These are phyloP conservation scores for Penicillium nordicum DNA, from an alignment of 2,329 filamentous ascomycete species.

Conservation along the genomic window DNA sequence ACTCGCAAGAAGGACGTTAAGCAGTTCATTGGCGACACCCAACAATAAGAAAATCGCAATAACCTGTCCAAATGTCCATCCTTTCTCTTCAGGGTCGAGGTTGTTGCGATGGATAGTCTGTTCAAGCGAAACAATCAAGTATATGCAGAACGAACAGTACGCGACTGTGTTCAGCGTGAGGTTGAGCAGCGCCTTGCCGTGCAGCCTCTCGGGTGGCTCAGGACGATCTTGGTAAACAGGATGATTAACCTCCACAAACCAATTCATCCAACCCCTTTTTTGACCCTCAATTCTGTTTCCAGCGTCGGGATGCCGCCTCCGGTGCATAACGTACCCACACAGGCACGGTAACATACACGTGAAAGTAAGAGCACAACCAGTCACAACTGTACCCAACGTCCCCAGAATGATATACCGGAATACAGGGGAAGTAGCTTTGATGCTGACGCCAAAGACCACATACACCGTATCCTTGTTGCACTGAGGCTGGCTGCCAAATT, in stretches of 20 bases:
- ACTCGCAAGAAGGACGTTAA: slow-evolving; percentile 16
- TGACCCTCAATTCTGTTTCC: neutral
- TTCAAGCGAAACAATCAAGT: slow-evolving; percentile 20
- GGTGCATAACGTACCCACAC: slow-evolving; percentile 3
- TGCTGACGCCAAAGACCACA: slow-evolving; percentile 17
- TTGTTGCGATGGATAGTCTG: slow-evolving; percentile 16
- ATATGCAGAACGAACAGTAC: slow-evolving; percentile 16
- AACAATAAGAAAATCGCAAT: slow-evolving; percentile 19
- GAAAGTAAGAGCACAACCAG: slow-evolving; percentile 9
- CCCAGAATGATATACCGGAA: slow-evolving; percentile 19
- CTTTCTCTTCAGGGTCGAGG: slow-evolving; percentile 12
- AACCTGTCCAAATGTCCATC: slow-evolving; percentile 19
- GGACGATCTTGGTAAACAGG: neutral
- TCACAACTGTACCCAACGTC: slow-evolving; percentile 4
- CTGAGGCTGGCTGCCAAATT: slow-evolving; percentile 15
- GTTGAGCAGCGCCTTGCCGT: slow-evolving; percentile 8
- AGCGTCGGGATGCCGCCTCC: neutral
- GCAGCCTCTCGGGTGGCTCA: neutral
- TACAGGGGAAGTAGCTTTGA: slow-evolving; percentile 13
- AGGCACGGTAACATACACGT: slow-evolving; percentile 14
- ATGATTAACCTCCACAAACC: slow-evolving; percentile 4
- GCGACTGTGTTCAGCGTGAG: slow-evolving; percentile 13
- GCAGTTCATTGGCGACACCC: slow-evolving; percentile 17
- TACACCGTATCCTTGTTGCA: slow-evolving; percentile 15
- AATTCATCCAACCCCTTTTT: slow-evolving; percentile 5